Evolutionary conservation across 441 rosid genomes (phyloP).

Genomic region (Pelargonium australe): DNA sequence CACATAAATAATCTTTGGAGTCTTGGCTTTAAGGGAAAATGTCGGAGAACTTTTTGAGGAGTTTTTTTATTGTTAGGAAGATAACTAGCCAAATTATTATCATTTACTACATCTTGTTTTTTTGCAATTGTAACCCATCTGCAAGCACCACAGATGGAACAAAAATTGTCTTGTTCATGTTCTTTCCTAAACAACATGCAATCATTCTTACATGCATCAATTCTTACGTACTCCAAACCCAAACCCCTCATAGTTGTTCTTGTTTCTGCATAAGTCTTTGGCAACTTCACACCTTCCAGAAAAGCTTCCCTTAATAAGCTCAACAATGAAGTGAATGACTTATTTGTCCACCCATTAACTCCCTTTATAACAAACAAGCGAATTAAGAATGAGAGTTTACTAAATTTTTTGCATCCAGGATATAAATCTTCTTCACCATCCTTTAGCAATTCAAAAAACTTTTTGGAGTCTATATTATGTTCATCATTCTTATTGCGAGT

Average conservation of each 20-base stretch:
- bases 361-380: neutral
- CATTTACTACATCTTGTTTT: neutral
- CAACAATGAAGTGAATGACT: neutral
- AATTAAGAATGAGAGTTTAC: neutral
- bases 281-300: neutral
- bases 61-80: neutral
- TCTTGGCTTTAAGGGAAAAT: conserved; percentile 18
- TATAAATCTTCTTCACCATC: neutral
- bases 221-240: neutral
- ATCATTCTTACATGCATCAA: conserved; percentile 3
- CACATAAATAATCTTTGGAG: conserved; percentile 8
- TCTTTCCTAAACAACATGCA: conserved; percentile 7
- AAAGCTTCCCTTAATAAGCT: neutral
- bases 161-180: neutral
- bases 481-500: neutral
- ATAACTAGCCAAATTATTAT: neutral
- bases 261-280: neutral
- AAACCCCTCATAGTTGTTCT: neutral
- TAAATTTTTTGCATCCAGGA: conserved; percentile 2
- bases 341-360: neutral
- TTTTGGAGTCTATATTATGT: neutral
- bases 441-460: neutral
- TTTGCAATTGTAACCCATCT: neutral
- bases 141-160: neutral
- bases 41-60: conserved; percentile 4